Base-by-base conservation (phyloP, 2,329 filamentous ascomycete species). In the Aspergillus latus region DNA sequence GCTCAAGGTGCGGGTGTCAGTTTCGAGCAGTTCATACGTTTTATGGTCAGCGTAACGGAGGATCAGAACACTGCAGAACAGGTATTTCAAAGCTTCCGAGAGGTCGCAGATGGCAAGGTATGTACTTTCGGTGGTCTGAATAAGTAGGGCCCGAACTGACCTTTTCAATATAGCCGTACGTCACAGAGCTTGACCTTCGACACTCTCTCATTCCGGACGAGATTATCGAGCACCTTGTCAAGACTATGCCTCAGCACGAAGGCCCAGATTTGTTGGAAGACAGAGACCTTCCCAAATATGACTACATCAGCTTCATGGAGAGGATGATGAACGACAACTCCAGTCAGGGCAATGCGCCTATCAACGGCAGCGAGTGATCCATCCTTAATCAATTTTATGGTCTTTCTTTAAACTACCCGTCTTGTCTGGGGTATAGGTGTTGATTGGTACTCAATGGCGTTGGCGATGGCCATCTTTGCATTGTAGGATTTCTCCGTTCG, bases 21-120 rank as follows among this genome's bases (percentile, higher is more conserved):
- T 4, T 99, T 99, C 70, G 94, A 99, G 78, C 93, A 97, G 75
- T 99, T 99, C 71, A 99, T 99, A 72, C 87, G 90, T 39, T 99
- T 99, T 81, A 99, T 99, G 94, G 94, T 99, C 47, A 91, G 96
- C 65, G 94, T 97, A 49, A 99, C 94, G 10, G 94, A 99, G 76
- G 94, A 99, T 71, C 94, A 99, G 77, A 97, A 99, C 73, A 97
- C 92, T 3, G 94, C 94, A 10, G 94, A 97, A 75, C 94, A 99
- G 74, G 94, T 99, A 4, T 97, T 94, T 79, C 93, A 99, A 77
- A 95, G 89, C 62, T 99, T 99, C 84, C 86, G 88, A 56, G 94
- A 99, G 76, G 94, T 99, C 45, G 94, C 94, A 15, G 94, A 99
- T 77, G 94, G 94, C 63, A 99, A 99, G 78, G 82, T 84, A 72